These are phyloP conservation scores for Crassisporium funariophilum DNA, from an alignment of 768 basidiomycete genomes.

Conservation along the genomic window DNA sequence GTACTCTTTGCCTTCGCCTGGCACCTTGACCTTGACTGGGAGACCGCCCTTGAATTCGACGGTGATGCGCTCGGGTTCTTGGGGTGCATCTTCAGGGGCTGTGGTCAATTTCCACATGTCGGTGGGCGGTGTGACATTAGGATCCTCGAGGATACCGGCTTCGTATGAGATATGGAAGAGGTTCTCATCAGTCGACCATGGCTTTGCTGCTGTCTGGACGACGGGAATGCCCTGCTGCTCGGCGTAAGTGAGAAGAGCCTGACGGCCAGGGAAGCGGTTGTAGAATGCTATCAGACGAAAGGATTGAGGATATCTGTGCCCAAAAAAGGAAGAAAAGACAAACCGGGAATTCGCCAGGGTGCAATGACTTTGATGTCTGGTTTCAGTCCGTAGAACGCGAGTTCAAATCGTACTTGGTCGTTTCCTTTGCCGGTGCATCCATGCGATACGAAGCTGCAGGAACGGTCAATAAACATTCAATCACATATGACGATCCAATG, in stretches of 20 bases:
- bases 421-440: conserved; percentile 99
- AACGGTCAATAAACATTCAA: background rate
- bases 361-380: conserved; percentile 99
- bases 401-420: conserved; percentile 98
- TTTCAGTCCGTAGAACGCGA: conserved; percentile 98
- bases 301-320: background rate
- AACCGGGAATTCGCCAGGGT: conserved; percentile 95
- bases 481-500: background rate
- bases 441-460: conserved; percentile 85
- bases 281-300: conserved; percentile 82
- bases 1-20: conserved; percentile 57
- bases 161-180: conserved; percentile 99
- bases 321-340: conserved; percentile 11
- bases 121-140: conserved; percentile 86
- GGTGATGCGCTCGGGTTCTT: conserved; percentile 72
- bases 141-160: conserved; percentile 97
- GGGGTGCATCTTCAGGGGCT: conserved; percentile 80
- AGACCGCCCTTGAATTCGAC: conserved; percentile 89
- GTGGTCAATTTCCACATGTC: conserved; percentile 99
- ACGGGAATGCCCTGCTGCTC: conserved; percentile 89
- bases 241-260: conserved; percentile 90
- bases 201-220: conserved; percentile 92
- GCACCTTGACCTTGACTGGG: conserved; percentile 77
- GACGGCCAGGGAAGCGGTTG: conserved; percentile 94
- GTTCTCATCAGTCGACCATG: conserved; percentile 99